Percentiles rank a stretch among this genome's conserved stretches.
Evolutionary conservation across 2,329 filamentous ascomycete genomes (phyloP).

Genomic region (Phoma sp.): DNA sequence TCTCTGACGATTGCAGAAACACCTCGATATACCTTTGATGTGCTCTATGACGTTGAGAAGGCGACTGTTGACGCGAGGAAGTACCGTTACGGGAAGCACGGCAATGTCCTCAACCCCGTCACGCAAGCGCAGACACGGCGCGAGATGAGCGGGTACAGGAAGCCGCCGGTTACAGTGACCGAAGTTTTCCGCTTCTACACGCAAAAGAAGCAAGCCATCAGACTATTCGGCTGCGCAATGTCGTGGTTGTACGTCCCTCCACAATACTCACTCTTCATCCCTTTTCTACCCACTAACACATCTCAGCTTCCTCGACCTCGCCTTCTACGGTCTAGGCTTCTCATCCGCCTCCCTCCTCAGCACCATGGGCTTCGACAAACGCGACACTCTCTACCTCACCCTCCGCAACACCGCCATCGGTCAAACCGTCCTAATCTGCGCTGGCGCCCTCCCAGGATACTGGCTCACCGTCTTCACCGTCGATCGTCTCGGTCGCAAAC

Average conservation of each 20-base stretch:
- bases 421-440: conserved; percentile 78
- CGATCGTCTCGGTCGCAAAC: conserved; percentile 77
- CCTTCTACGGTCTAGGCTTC: conserved; percentile 65
- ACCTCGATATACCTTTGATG: conserved; percentile 85
- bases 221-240: conserved; percentile 76
- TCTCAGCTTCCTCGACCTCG: conserved; percentile 64
- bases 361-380: conserved; percentile 73
- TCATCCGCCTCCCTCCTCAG: conserved; percentile 76
- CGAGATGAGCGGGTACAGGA: conserved; percentile 44
- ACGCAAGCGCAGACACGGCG: conserved; percentile 62
- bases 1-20: conserved; percentile 61
- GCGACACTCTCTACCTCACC: conserved; percentile 68
- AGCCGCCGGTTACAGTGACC: conserved; percentile 35
- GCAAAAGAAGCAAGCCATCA: conserved; percentile 71
- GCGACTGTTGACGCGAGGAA: conserved; percentile 74
- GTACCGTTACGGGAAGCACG: conserved; percentile 69
- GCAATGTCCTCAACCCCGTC: conserved; percentile 68
- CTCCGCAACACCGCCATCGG: conserved; percentile 78
- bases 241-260: conserved; percentile 69
- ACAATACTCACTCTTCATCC: background rate
- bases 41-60: conserved; percentile 68
- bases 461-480: conserved; percentile 79
- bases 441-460: conserved; percentile 81
- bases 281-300: background rate
- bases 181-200: conserved; percentile 75